Evolutionary conservation across 2,329 filamentous ascomycete genomes (phyloP).

Genomic region (Thielaviopsis punctulata): DNA sequence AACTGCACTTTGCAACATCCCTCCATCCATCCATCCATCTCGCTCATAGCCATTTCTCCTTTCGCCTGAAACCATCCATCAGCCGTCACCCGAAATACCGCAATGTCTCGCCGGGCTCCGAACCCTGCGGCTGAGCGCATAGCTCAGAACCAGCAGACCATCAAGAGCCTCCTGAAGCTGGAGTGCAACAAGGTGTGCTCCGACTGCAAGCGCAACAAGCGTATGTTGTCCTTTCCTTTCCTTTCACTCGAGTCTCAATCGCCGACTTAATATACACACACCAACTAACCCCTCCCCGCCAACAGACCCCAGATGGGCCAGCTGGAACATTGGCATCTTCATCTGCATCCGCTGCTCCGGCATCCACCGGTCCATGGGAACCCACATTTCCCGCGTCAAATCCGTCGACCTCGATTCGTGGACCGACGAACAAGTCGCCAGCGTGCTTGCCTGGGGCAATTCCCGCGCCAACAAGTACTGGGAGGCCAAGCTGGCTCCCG

Average conservation of each 20-base stretch:
- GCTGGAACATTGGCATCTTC: slow-evolving; percentile 95
- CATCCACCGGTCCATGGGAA: slow-evolving; percentile 89
- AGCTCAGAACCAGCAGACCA: slow-evolving; percentile 81
- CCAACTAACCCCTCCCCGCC: slow-evolving; percentile 8
- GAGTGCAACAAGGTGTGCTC: slow-evolving; percentile 93
- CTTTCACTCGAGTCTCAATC: background rate
- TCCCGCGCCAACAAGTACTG: slow-evolving; percentile 95
- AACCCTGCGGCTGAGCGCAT: slow-evolving; percentile 73
- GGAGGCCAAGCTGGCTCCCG: slow-evolving; percentile 83
- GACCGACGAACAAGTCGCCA: slow-evolving; percentile 90
- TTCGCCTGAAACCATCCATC: too few relatives aligned
- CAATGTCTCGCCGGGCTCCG: slow-evolving; percentile 62
- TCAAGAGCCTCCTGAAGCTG: slow-evolving; percentile 88
- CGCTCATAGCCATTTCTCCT: background rate
- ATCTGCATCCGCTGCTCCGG: slow-evolving; percentile 95
- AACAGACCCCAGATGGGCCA: slow-evolving; percentile 91
- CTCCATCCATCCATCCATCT: too few relatives aligned
- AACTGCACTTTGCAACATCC: too few relatives aligned
- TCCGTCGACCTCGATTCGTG: slow-evolving; percentile 97
- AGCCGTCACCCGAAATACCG: background rate
- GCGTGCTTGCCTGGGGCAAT: slow-evolving; percentile 90
- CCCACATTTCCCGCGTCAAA: slow-evolving; percentile 97
- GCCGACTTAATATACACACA: slow-evolving; percentile 5
- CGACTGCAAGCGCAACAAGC: slow-evolving; percentile 98
- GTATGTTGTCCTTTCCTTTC: slow-evolving; percentile 32